Evolutionary conservation across 2,329 filamentous ascomycete species (phyloP), one percentile per base, ranked within the genome.

Genomic region (Emmonsia crescens): DNA sequence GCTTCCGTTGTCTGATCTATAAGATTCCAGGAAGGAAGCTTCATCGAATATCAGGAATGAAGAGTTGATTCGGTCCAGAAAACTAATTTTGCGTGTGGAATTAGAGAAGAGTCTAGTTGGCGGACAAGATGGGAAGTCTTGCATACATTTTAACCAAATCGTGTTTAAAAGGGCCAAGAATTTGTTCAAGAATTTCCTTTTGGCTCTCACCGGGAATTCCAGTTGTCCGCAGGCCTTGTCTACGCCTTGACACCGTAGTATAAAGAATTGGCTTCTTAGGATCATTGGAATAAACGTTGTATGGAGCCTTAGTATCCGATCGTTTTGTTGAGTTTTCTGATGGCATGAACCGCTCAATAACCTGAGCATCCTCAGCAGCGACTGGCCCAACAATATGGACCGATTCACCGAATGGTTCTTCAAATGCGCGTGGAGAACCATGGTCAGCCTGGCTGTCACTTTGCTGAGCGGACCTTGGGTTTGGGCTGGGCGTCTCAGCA

Each of bases 21-120:
- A 81, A 27, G 80, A 79, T 12, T 76, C 75, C 62, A 79, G 76
- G 61, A 86, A 83, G 0, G 78, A 77, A 2, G 76, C 70, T 51
- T 83, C 80, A 62, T 87, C 83, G 8, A 86, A 76, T 1, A 87
- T 73, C 0, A 84, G 85, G 63, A 86, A 83, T n/a, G 82, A 83
- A n/a, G 75, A 74, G 68, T 86, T 83, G 46, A 82, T 79, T 60
- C 81, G 78, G 38, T 78, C 74, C 61, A 85, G 80, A 67, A 84
- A 85, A 38, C 81, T 83, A 68, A 74, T 29, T 46, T n/a, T 57
- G n/a, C 21, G 56, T 16, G n/a, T 36, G 21, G 55, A 12, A 52
- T 42, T 31, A 44, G 21, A 38, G 24, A 44, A 36, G 36, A 42
- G 9, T 5, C 31, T 60, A 59, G 29, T 33, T 57, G 51, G 59